Evolutionary conservation across 2,329 filamentous ascomycete genomes (phyloP), one percentile per base, ranked within the genome.

Genomic region (Fusarium sp.): DNA sequence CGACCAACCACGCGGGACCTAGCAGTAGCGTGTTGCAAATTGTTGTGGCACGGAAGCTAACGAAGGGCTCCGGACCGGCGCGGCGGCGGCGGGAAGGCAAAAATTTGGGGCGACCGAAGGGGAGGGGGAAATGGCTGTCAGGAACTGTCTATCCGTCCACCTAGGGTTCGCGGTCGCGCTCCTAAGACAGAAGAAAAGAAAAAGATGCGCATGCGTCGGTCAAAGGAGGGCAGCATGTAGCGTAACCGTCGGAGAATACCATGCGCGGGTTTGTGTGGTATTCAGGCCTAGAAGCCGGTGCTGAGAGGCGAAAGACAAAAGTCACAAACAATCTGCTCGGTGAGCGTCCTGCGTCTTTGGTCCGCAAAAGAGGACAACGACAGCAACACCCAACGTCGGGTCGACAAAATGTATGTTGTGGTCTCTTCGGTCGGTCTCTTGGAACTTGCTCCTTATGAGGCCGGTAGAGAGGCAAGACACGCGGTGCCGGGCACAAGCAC

Each of bases 361-460:
- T 60, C 57, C 62, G 61, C 62, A 70, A 41, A 53, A 44, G 63
- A 68, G 50, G 60, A 70, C 52, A 41, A 65, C 52, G 47, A 65
- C 61, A 61, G 70, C 41, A 67, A 70, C 57, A 73, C 41, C 53
- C 66, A 64, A 70, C 54, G 65, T 55, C 52, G 45, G 57, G 67
- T 68, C 44, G 62, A 69, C 63, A 70, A 72, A 72, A 49, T 70
- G 63, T 53, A 69, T 62, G 67, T 55, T 68, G 60, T 73, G 63
- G 63, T 67, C 71, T 65, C 54, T 67, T 53, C 54, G 42, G 55
- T 68, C 71, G 54, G 62, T 68, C 62, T 55, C 55, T 71, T 72
- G 74, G 75, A 76, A 66, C 65, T 67, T 73, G 75, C 72, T 76
- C 71, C 75, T 77, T 77, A 77, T 77, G 75, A 77, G 74, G 74